A percentile compares a stretch with the other conserved stretches of the same genome.
These are phyloP conservation scores for Beauveria pseudobassiana DNA, from an alignment of 2,329 filamentous ascomycete species.

Conservation along the genomic window DNA sequence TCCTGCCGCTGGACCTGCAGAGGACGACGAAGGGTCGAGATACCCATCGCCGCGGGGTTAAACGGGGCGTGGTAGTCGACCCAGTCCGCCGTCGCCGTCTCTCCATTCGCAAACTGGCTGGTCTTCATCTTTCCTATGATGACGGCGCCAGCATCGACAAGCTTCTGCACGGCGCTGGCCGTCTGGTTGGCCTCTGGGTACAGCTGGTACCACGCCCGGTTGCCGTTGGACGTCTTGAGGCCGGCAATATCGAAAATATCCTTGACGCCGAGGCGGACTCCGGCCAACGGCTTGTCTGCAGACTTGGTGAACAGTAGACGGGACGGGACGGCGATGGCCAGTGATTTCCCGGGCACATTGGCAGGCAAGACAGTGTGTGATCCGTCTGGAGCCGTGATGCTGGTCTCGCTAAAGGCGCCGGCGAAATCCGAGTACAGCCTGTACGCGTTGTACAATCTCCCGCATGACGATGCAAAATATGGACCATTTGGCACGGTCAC, in stretches of 20 bases:
- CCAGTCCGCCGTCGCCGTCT: conserved; percentile 39
- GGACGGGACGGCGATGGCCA: conserved; percentile 41
- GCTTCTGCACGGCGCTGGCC: conserved; percentile 42
- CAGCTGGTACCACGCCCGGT: conserved; percentile 48
- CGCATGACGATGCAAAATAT: conserved; percentile 14
- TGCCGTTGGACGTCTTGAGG: conserved; percentile 44
- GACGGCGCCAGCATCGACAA: conserved; percentile 50
- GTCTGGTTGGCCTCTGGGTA: conserved; percentile 40
- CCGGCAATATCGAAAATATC: conserved; percentile 52
- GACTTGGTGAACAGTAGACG: conserved; percentile 47
- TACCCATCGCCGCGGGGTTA: conserved; percentile 42
- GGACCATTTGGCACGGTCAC: conserved; percentile 11
- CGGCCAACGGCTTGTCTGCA: conserved; percentile 42
- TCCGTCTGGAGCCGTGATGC: not conserved
- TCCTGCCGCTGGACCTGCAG: conserved; percentile 20
- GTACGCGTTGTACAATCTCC: conserved; percentile 14
- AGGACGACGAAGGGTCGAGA: conserved; percentile 35
- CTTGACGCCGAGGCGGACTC: conserved; percentile 50
- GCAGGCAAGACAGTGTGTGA: conserved; percentile 9
- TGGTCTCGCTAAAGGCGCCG: conserved; percentile 16
- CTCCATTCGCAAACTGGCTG: conserved; percentile 35
- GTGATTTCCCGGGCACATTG: conserved; percentile 10
- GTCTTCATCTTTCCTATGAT: conserved; percentile 40
- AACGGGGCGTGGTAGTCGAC: conserved; percentile 31
- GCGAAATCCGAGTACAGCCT: conserved; percentile 18